Evolutionary conservation across 1,284 basidiomycete species (phyloP), one percentile per base, ranked within the genome.

Genomic region (Ceraceosorus bombacis): DNA sequence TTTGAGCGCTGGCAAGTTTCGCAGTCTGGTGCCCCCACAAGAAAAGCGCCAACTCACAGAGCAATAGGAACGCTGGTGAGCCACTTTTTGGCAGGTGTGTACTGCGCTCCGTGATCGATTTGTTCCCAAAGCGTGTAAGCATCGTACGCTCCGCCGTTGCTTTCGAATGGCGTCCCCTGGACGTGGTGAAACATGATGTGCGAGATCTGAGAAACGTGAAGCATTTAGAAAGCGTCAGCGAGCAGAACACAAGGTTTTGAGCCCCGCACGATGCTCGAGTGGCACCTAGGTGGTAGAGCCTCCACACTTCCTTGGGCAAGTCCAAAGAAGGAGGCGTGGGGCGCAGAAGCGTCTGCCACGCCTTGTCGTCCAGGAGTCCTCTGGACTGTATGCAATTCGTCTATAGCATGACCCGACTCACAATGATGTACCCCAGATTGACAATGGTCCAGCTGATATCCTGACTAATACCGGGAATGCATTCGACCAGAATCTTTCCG

Each of bases 121-220:
- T 99, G 94, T 78, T 99, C 94, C 94, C 94, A 99, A 37, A 99
- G 81, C 0, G 95, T 98, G 53, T 98, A 83, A 70, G 96, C 90
- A 78, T 98, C 94, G 80, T 95, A 98, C 5, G 90, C 94, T 49
- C 95, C 95, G 10, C 87, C 87, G 68, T 78, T 91, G 83, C 74
- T 57, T 62, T 94, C 88, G 78, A 98, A 98, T 3, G 95, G 94
- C 41, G 95, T 90, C 53, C 94, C 94, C 9, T 91, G 96, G 58
- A 95, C 91, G 82, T 89, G 91, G 79, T 99, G 94, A 81, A 99
- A 99, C 89, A 99, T 95, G 67, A 97, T 82, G 80, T 94, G 98
- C 10, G 93, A 89, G 37, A 94, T 79, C 93, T 96, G 75, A 36
- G 41, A 13, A 5, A 49, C 27, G 50, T 43, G 38, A n/a, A 51